Base-by-base conservation (phyloP, 2,329 filamentous ascomycete genomes). In the Cryphonectria nitschkei region DNA sequence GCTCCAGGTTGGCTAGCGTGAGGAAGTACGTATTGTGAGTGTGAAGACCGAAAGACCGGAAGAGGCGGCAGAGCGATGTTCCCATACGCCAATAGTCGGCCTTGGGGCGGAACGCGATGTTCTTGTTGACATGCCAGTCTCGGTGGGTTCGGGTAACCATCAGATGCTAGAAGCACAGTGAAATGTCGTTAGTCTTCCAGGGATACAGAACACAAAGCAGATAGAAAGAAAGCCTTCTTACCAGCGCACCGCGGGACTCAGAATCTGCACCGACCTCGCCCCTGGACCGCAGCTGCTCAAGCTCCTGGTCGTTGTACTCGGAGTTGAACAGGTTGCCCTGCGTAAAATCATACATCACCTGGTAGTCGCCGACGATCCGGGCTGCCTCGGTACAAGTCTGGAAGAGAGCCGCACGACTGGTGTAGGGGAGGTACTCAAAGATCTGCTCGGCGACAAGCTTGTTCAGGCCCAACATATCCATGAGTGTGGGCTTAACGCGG, bases 281-380 rank as follows among this genome's bases (percentile, higher is more conserved):
- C 11, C n/a, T 61, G 46, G 46, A 50, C 22, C 22, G 46, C 11
- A 60, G 46, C 32, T 65, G 3, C 54, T 69, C 4, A 22, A 65
- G 64, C 61, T 71, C 69, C 0, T 68, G 54, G 34, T 61, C 39
- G 2, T 39, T 68, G 52, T 65, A 71, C 61, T 71, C 69, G 8
- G 66, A 64, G 52, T 65, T 56, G 62, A 60, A 56, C 41, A 63
- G 58, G 22, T 65, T n/a, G 4, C 19, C 50, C 6, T 34, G 2
- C 7, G 46, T 56, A 26, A 71, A 37, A 11, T 65, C 61, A 67
- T 67, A 71, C 50, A 65, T 65, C n/a, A 43, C 37, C 19, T 71
- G 61, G n/a, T 65, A 68, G 39, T 56, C 62, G 37, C 62, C 50
- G 11, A 71, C 68, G 34, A 64, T 64, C 65, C 52, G 22, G 14